Evolutionary conservation across 352 stramenopile species (phyloP), one percentile per base, ranked within the genome.

Genomic region (Globisporangium okanoganense): DNA sequence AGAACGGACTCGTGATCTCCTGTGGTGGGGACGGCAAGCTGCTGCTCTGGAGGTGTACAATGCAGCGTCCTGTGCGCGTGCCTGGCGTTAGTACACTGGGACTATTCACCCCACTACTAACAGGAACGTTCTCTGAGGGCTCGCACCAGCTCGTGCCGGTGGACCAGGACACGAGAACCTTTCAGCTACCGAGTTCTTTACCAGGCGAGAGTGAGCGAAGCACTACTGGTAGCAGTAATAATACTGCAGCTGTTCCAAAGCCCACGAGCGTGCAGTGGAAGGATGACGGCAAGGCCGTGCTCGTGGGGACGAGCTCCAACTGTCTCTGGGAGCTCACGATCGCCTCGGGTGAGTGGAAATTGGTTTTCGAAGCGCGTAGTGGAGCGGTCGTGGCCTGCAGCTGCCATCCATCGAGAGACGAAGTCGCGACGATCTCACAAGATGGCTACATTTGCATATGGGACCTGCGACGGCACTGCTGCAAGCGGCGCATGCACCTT

Each of bases 311-410:
- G 14, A 88, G 67, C 54, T 75, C 66, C n/a, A 88, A 82, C 40
- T 85, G 72, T 27, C 70, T 91, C 56, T 91, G 78, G 78, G 82
- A 91, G 35, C 73, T 84, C 10, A 70, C 82, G 38, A 54, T 82
- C 45, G 44, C 38, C 0, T 66, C 61, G 1, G 75, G 76, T 14
- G 67, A 79, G 43, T 91, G 82, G 79, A 63, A 54, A 24, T 43
- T 87, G 7, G 43, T 88, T 1, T 82, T 86, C 64, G 79, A 91
- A 68, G 74, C 70, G 9, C 67, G 71, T 9, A 80, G 65, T 55
- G 75, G 78, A 3, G 64, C 56, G 0, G 63, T 89, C 25, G 60
- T 53, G 8, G 63, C 67, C 1, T 75, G 72, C 24, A 62, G 56
- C 40, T 71, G 70, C 40, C 75, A 89, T 53, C 79, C 79, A n/a